Conservation (phyloP, 2,329 filamentous ascomycete genomes). For the Magnaporthales sp. region DNA sequence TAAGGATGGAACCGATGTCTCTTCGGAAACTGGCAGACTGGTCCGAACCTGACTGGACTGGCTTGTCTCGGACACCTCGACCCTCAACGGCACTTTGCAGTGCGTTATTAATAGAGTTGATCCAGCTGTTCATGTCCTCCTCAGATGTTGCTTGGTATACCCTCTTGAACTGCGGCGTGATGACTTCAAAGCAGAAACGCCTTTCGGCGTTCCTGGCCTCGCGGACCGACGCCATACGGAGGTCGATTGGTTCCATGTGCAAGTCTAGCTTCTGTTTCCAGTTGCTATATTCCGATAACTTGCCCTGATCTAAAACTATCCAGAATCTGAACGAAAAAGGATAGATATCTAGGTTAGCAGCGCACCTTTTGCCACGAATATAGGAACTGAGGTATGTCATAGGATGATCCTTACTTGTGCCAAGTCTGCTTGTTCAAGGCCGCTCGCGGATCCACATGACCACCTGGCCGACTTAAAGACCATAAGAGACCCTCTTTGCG, state of each 20-base stretch:
- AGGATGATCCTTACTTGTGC: constrained; percentile 70
- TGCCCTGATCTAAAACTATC: constrained; percentile 96
- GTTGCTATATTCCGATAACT: constrained; percentile 95
- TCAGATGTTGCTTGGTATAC: constrained; percentile 97
- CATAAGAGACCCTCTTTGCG: constrained; percentile 91
- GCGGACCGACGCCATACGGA: constrained; percentile 92
- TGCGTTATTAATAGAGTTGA: constrained; percentile 91
- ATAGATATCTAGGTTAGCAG: background rate
- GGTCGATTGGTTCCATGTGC: constrained; percentile 95
- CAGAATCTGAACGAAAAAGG: constrained; percentile 60
- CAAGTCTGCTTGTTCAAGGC: constrained; percentile 95
- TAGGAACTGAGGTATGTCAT: background rate
- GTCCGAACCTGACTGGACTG: constrained; percentile 34
- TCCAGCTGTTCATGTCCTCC: constrained; percentile 97
- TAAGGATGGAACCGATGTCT: constrained; percentile 88
- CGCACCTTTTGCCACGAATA: background rate
- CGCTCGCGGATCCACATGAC: constrained; percentile 81
- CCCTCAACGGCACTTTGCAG: constrained; percentile 92
- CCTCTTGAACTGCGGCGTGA: constrained; percentile 90
- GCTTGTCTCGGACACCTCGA: constrained; percentile 49
- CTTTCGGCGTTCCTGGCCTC: constrained; percentile 92
- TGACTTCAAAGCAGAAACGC: constrained; percentile 96
- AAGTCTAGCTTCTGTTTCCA: constrained; percentile 97
- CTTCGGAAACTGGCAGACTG: constrained; percentile 49
- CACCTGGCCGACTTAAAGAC: constrained; percentile 86